Evolutionary conservation across 352 stramenopile genomes (phyloP).

Genomic region (Bremia lactucae): DNA sequence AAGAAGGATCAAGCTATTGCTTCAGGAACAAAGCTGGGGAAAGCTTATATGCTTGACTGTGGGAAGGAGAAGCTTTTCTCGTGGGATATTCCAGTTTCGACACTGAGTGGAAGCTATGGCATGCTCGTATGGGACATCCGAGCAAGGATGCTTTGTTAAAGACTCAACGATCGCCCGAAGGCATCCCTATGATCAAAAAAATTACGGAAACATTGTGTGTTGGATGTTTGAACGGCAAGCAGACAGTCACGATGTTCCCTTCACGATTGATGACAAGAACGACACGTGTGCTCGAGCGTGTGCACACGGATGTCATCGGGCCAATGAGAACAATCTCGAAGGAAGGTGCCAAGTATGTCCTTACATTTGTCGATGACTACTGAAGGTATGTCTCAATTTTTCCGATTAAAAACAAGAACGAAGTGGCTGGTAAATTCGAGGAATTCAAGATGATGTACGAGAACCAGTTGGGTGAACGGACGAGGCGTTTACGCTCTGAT

Average conservation of each 20-base stretch:
- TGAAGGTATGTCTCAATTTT: too few species aligned
- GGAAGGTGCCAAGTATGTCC: too few species aligned
- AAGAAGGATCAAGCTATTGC: too few species aligned
- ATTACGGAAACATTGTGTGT: not conserved
- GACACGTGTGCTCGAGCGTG: too few species aligned
- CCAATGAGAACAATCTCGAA: too few species aligned
- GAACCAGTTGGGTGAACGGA: not conserved
- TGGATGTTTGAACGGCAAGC: not conserved
- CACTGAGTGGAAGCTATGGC: not conserved
- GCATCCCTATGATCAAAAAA: not conserved
- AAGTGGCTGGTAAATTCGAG: not conserved
- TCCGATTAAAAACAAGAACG: too few species aligned
- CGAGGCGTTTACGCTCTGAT: not conserved
- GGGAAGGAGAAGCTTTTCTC: conserved; percentile 1
- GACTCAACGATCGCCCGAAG: not conserved
- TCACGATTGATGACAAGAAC: too few species aligned
- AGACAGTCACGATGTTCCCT: not conserved
- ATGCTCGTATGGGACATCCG: too few species aligned
- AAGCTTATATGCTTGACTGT: conserved; percentile 6
- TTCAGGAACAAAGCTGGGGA: conserved; percentile 4
- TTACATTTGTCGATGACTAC: too few species aligned
- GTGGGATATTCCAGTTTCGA: not conserved
- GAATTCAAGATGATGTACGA: not conserved
- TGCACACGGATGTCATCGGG: too few species aligned
- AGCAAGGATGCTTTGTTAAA: not conserved